phyloP scores from a whole-genome alignment of 1,284 basidiomycete species.

The Trichosporon ovoides region DNA sequence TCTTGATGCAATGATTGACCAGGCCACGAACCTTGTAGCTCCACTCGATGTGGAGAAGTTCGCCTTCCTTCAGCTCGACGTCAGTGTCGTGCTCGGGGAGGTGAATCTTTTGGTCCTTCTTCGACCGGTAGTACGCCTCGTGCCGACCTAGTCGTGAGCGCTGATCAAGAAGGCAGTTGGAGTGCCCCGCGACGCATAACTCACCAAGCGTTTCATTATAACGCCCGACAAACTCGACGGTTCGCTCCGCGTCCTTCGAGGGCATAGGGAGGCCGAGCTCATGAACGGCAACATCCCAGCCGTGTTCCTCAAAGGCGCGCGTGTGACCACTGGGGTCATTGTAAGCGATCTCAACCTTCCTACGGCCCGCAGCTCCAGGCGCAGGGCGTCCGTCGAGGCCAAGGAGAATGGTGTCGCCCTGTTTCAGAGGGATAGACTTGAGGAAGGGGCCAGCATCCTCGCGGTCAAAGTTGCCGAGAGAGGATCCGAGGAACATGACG shows the following conservation, averaged over 20 bases:
- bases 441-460: conserved; percentile 70
- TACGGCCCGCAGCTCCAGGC: conserved; percentile 34
- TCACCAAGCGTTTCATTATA: conserved; percentile 68
- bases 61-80: conserved; percentile 59
- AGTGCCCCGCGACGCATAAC: conserved; percentile 35
- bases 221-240: conserved; percentile 64
- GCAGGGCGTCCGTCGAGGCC: conserved; percentile 67
- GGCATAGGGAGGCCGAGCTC: conserved; percentile 38
- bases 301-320: conserved; percentile 82
- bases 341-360: conserved; percentile 60
- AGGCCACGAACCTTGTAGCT: conserved; percentile 69
- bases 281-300: conserved; percentile 56
- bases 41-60: conserved; percentile 79
- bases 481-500: conserved; percentile 88
- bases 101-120: conserved; percentile 58
- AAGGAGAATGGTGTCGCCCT: conserved; percentile 57
- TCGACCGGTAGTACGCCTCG: conserved; percentile 78
- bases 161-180: background rate
- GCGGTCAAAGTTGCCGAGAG: conserved; percentile 86
- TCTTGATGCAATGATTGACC: background rate
- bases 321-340: conserved; percentile 77
- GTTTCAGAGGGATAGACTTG: conserved; percentile 66
- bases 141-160: conserved; percentile 60
- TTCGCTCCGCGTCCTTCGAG: conserved; percentile 24
- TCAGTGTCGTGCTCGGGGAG: conserved; percentile 52